These are phyloP conservation scores for Pythium diclinum DNA, from an alignment of 352 stramenopile genomes.

Conservation along the genomic window DNA sequence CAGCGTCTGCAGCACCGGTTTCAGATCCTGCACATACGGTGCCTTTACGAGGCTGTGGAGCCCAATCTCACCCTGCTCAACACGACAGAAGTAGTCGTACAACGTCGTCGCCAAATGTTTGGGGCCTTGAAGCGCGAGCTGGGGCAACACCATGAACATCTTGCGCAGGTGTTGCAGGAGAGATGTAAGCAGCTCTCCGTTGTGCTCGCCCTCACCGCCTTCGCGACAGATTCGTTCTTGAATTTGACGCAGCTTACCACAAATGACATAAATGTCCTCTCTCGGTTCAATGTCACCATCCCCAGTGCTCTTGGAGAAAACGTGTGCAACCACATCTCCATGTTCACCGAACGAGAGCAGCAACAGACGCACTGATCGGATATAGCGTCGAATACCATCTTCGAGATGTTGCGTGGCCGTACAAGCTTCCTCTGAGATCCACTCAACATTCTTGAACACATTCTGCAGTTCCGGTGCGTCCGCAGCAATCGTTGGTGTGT, in stretches of 20 bases:
- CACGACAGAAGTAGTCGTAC: slow-evolving; percentile 12
- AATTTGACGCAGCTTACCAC: slow-evolving; percentile 20
- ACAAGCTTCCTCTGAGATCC: slow-evolving; percentile 45
- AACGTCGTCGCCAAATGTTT: slow-evolving; percentile 3
- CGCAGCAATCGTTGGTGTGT: slow-evolving; percentile 56
- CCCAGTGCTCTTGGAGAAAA: not conserved
- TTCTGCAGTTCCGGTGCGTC: slow-evolving; percentile 38
- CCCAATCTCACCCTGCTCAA: slow-evolving; percentile 3
- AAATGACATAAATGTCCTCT: slow-evolving; percentile 10
- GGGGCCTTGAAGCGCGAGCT: slow-evolving; percentile 9
- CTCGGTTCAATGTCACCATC: slow-evolving; percentile 8
- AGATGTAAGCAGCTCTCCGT: not conserved
- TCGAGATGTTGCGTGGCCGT: slow-evolving; percentile 33
- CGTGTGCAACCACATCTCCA: not conserved
- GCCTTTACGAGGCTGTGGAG: not conserved
- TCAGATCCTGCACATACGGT: slow-evolving; percentile 35
- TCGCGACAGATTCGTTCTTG: not conserved
- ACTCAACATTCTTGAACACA: slow-evolving; percentile 63
- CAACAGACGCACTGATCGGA: not conserved
- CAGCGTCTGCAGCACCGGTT: slow-evolving; percentile 28
- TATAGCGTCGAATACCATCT: slow-evolving; percentile 5
- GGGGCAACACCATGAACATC: slow-evolving; percentile 19
- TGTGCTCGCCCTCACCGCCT: not conserved
- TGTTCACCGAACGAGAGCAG: not conserved
- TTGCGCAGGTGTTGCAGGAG: slow-evolving; percentile 20